Evolutionary conservation across 2,329 filamentous ascomycete species (phyloP), one percentile per base, ranked within the genome.

Genomic region (Xylariaceae sp.): DNA sequence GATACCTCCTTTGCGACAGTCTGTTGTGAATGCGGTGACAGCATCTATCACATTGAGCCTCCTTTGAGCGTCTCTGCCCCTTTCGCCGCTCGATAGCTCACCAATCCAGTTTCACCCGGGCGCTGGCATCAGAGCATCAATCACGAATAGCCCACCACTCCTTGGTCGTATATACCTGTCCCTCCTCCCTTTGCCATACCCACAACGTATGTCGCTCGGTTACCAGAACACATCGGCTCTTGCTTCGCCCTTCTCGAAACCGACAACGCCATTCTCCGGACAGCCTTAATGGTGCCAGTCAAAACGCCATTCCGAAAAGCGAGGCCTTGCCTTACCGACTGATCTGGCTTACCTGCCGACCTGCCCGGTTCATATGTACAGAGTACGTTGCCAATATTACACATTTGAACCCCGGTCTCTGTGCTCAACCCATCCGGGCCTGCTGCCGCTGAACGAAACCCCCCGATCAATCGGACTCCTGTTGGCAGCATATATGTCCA

Each of bases 401-500:
- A 42, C 40, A 36, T 45, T 9, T 31, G 38, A 17, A 15, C 42
- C 40, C 44, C 47, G 49, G 55, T 47, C 51, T 52, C 50, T 44
- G 15, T 36, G n/a, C 12, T 35, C 30, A 27, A 27, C 22, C 22
- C 22, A 27, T 27, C 7, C 22, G 4, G 22, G 22, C 22, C 22
- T 27, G 22, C 22, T 27, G 22, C 22, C 36, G 22, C 18, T 22
- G 35, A 31, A 36, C 30, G n/a, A 39, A 35, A 45, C 41, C 14
- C 22, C 15, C 45, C 45, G 42, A 54, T 51, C 45, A 41, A 45
- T 52, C 53, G 58, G n/a, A 53, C 54, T 57, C 52, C 49, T 54
- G 52, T 42, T 42, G 42, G 40, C 39, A 19, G 46, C 46, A 39
- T 30, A 22, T 41, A 32, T 45, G 36, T 19, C 42, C 31, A 7